phyloP scores from a whole-genome alignment of 306 rosid species.

The Trifolium dubium region DNA sequence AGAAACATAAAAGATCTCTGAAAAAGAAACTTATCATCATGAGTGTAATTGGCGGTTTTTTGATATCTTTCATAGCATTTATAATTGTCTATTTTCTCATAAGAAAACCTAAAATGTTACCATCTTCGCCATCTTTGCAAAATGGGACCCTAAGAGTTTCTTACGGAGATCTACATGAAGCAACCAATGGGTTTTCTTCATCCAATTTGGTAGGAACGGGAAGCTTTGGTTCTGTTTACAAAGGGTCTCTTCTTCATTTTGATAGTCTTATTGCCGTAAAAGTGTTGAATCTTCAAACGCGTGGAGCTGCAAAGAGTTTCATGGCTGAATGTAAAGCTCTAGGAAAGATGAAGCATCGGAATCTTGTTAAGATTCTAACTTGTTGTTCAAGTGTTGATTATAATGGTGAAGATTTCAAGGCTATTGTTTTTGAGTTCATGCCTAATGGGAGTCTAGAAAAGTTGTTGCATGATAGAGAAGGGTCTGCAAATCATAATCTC shows the following conservation, averaged over 20 bases:
- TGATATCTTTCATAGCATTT: not conserved
- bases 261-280: constrained; percentile 32
- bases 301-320: constrained; percentile 49
- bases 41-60: not conserved
- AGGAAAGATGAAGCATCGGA: constrained; percentile 35
- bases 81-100: not conserved
- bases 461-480: constrained; percentile 17
- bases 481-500: not conserved
- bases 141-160: not conserved
- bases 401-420: constrained; percentile 44
- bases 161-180: not conserved
- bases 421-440: constrained; percentile 52
- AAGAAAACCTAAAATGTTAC: not conserved
- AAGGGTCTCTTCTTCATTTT: not conserved
- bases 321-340: constrained; percentile 42
- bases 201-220: constrained; percentile 1
- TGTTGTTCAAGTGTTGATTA: constrained; percentile 46
- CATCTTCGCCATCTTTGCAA: not conserved
- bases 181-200: constrained; percentile 6
- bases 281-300: constrained; percentile 43
- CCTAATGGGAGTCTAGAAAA: constrained; percentile 48
- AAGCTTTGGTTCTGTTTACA: constrained; percentile 51
- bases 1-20: not conserved
- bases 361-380: constrained; percentile 44
- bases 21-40: not conserved